Conservation (phyloP, 805 yeast genomes). For the Wickerhamomyces tratensis region DNA sequence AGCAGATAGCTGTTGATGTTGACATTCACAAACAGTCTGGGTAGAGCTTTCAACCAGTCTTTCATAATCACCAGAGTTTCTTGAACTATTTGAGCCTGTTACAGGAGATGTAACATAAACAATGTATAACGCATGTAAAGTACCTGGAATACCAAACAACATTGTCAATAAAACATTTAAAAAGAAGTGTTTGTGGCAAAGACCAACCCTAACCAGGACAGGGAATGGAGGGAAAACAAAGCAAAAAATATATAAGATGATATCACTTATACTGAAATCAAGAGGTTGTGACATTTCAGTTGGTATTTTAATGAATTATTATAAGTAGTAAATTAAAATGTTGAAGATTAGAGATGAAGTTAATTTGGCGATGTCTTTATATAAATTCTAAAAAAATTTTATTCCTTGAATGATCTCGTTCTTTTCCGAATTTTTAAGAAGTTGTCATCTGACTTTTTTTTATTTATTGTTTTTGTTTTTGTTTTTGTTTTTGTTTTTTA, state of each 20-base stretch:
- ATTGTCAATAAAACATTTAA: constrained; percentile 58
- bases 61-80: constrained; percentile 10
- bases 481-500: no score
- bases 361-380: no score
- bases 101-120: constrained; percentile 20
- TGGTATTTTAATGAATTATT: no score
- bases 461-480: no score
- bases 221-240: constrained; percentile 69
- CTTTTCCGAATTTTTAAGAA: no score
- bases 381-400: no score
- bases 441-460: no score
- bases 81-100: constrained; percentile 11
- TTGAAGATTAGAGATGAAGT: no score
- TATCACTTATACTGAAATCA: constrained; percentile 26
- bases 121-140: constrained; percentile 54
- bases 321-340: no score
- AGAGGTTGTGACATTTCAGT: not conserved
- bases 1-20: no score
- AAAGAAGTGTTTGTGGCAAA: constrained; percentile 43
- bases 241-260: constrained; percentile 49
- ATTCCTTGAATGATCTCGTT: no score
- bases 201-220: constrained; percentile 56
- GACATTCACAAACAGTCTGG: not conserved
- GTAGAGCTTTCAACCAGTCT: constrained; percentile 7
- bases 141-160: constrained; percentile 72